Evolutionary conservation across 164 flowering plant species (phyloP).

Genomic region (Cinnamomum micranthum): DNA sequence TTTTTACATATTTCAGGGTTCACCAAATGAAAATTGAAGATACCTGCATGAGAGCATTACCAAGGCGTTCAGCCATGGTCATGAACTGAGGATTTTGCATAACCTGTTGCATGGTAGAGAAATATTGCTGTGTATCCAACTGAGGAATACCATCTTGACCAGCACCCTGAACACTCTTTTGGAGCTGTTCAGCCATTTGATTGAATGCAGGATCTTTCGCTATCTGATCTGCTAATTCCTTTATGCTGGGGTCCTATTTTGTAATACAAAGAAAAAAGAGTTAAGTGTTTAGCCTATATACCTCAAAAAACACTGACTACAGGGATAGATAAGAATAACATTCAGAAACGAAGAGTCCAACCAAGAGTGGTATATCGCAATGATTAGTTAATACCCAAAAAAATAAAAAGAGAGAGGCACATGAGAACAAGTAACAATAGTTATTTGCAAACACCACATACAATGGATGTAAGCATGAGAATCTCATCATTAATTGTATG

Average conservation of each 20-base stretch:
- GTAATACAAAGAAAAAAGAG: background rate
- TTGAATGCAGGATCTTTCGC: conserved; percentile 91
- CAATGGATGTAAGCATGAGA: too few species aligned
- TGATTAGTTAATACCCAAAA: too few species aligned
- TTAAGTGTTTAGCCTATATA: too few species aligned
- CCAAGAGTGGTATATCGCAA: too few species aligned
- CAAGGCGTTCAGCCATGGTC: conserved; percentile 98
- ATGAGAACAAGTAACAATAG: too few species aligned
- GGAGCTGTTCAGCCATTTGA: conserved; percentile 95
- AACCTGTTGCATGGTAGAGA: conserved; percentile 87
- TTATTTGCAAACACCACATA: too few species aligned
- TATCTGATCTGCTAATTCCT: conserved; percentile 84
- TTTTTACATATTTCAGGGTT: background rate
- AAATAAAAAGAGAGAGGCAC: too few species aligned
- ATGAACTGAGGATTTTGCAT: conserved; percentile 96
- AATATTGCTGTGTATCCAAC: conserved; percentile 75
- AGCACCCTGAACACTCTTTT: conserved; percentile 63
- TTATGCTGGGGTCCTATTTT: conserved; percentile 80
- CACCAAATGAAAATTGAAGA: background rate
- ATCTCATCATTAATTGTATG: too few species aligned
- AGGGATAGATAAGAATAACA: too few species aligned
- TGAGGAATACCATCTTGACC: conserved; percentile 57
- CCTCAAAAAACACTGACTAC: too few species aligned
- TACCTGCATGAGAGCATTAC: conserved; percentile 91
- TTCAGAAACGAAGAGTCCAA: too few species aligned